Evolutionary conservation across 352 stramenopile genomes (phyloP).

Genomic region (Globisporangium nunn): DNA sequence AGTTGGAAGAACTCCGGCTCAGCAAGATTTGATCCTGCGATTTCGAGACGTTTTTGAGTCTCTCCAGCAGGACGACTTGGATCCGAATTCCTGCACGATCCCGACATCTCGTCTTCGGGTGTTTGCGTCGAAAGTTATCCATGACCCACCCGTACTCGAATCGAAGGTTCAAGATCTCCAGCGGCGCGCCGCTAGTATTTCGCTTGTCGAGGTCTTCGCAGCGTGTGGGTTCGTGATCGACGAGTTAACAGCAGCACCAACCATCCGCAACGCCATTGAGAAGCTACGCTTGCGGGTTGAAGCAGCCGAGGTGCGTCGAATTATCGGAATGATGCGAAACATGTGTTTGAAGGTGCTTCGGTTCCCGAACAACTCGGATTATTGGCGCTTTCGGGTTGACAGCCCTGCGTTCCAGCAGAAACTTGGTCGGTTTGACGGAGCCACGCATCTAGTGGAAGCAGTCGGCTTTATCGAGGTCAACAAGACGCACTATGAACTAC

Average conservation of each 20-base stretch:
- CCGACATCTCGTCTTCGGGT: constrained; percentile 32
- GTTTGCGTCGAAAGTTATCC: constrained; percentile 35
- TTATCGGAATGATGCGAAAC: constrained; percentile 41
- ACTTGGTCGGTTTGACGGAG: constrained; percentile 53
- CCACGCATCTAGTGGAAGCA: constrained; percentile 42
- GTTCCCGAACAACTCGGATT: constrained; percentile 66
- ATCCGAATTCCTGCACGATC: constrained; percentile 18
- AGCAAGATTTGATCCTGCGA: constrained; percentile 51
- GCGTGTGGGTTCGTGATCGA: constrained; percentile 66
- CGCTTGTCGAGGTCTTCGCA: constrained; percentile 48
- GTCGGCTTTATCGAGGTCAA: constrained; percentile 52
- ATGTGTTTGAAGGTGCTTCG: constrained; percentile 62
- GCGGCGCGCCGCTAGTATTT: constrained; percentile 40
- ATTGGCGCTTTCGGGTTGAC: constrained; percentile 58
- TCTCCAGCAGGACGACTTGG: constrained; percentile 13
- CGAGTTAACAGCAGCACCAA: constrained; percentile 46
- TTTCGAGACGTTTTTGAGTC: constrained; percentile 60
- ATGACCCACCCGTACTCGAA: constrained; percentile 34
- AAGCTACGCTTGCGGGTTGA: constrained; percentile 48
- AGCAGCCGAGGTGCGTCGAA: constrained; percentile 35
- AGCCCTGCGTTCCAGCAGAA: constrained; percentile 53
- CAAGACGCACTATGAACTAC: constrained; percentile 48
- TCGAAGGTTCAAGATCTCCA: constrained; percentile 29
- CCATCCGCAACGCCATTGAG: constrained; percentile 45
- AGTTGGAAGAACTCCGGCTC: constrained; percentile 43